Conservation (phyloP, 768 basidiomycete species). For the Pulveroboletus sp. region DNA sequence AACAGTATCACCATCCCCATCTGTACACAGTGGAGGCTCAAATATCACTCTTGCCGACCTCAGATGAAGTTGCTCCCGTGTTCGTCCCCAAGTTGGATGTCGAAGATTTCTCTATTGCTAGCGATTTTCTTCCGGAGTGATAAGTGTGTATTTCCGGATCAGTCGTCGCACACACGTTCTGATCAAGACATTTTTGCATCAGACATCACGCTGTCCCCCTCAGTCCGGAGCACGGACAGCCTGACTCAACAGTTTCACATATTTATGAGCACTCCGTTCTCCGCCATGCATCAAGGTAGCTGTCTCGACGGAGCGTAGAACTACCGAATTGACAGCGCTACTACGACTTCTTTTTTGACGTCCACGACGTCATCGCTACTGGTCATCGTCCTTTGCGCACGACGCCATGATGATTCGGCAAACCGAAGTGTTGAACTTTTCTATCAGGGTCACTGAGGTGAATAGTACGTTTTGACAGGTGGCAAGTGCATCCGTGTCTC, state of each 20-base stretch:
- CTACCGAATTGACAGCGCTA: slow-evolving; percentile 42
- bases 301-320: slow-evolving; percentile 52
- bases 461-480: slow-evolving; percentile 16
- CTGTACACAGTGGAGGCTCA: slow-evolving; percentile 42
- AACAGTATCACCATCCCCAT: slow-evolving; percentile 28
- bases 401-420: slow-evolving; percentile 51
- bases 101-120: slow-evolving; percentile 19
- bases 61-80: slow-evolving; percentile 19
- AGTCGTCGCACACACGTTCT: background rate
- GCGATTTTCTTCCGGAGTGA: background rate
- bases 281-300: slow-evolving; percentile 67
- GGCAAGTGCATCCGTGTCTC: background rate
- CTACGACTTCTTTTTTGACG: slow-evolving; percentile 44
- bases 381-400: slow-evolving; percentile 51
- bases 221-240: slow-evolving; percentile 42
- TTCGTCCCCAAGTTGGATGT: slow-evolving; percentile 30
- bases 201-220: slow-evolving; percentile 26
- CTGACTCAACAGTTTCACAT: slow-evolving; percentile 83
- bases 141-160: slow-evolving; percentile 2
- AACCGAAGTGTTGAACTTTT: slow-evolving; percentile 64
- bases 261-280: slow-evolving; percentile 67
- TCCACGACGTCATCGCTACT: slow-evolving; percentile 61
- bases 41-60: slow-evolving; percentile 33
- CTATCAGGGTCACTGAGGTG: slow-evolving; percentile 80
- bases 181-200: background rate